These are phyloP conservation scores for Globisporangium paddicum DNA, from an alignment of 352 stramenopile species.

Conservation along the genomic window DNA sequence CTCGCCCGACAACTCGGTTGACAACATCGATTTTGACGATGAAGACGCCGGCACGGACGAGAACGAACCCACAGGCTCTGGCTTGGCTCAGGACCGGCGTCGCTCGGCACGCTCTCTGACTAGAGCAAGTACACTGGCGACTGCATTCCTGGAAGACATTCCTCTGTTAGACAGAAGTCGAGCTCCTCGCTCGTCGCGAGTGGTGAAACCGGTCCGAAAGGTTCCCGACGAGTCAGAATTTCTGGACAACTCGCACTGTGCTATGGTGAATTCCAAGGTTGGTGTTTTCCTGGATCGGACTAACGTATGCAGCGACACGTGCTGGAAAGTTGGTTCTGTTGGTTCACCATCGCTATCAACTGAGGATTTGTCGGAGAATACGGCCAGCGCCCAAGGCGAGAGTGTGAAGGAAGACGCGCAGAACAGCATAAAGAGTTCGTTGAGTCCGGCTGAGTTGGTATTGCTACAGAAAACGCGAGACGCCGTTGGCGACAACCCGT, in stretches of 20 bases:
- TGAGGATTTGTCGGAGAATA: not conserved
- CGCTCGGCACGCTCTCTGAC: constrained; percentile 56
- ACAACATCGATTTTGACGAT: constrained; percentile 1
- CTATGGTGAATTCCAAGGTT: constrained; percentile 35
- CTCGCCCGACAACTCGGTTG: not conserved
- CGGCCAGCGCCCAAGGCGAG: not conserved
- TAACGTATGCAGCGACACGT: constrained; percentile 32
- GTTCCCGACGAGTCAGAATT: constrained; percentile 57
- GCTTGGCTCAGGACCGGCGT: constrained; percentile 31
- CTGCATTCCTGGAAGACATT: constrained; percentile 39
- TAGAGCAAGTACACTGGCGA: constrained; percentile 49
- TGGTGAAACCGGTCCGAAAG: constrained; percentile 19
- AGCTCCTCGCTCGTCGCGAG: constrained; percentile 17
- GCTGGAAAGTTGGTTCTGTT: constrained; percentile 26
- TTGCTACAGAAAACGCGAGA: constrained; percentile 50
- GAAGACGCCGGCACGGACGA: constrained; percentile 1
- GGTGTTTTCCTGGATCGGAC: constrained; percentile 28
- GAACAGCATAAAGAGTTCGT: constrained; percentile 6
- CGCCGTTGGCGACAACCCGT: constrained; percentile 60
- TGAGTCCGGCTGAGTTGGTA: constrained; percentile 40
- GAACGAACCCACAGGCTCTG: constrained; percentile 6
- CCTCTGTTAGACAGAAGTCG: constrained; percentile 17
- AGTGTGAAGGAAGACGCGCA: not conserved
- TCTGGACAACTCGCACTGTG: constrained; percentile 53
- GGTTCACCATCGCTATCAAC: not conserved